Evolutionary conservation across 148 eudicot genomes (phyloP), one percentile per base, ranked within the genome.

Genomic region (Euryodendron excelsum): DNA sequence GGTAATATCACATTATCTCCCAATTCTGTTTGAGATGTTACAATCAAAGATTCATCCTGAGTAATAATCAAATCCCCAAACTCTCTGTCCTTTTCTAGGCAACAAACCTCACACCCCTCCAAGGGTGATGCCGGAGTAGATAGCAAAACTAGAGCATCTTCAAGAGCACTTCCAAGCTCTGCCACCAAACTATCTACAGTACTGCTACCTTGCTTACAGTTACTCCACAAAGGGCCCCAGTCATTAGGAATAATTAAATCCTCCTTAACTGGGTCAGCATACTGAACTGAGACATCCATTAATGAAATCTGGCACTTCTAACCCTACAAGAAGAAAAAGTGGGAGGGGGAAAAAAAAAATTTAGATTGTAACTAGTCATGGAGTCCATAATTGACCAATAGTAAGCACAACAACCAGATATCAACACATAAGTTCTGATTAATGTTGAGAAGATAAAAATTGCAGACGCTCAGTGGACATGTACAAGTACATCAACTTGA

Each of bases 101-200:
- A 52, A 52, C 56, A 13, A 52, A 52, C 56, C 56, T 52, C 20
- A 17, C 56, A 52, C 56, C 56, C 20, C 56, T 52, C 75, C 36
- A 78, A 33, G 47, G 47, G 47, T 34, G 77, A 4, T 36, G 50
- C 77, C n/a, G 77, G 34, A 73, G 52, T 55, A 56, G 77, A 73
- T 23, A 73, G 50, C 77, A 73, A 58, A 73, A 73, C 65, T 37
- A 73, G 65, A 56, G 77, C 77, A n/a, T 73, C 77, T 56, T 73
- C 77, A n/a, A 73, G 65, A 34, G 77, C 77, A 58, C 28, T 73
- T 36, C 77, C 77, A 56, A 73, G 64, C 31, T 73, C 77, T 3
- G 33, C 65, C 50, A 56, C 77, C 47, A 73, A 73, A 73, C 50
- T 36, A 55, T 41, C 48, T 20, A 58, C 50, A 0, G 4, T 58